Base-by-base conservation (phyloP, 768 basidiomycete genomes). In the Symmetrospora coprosmae region DNA sequence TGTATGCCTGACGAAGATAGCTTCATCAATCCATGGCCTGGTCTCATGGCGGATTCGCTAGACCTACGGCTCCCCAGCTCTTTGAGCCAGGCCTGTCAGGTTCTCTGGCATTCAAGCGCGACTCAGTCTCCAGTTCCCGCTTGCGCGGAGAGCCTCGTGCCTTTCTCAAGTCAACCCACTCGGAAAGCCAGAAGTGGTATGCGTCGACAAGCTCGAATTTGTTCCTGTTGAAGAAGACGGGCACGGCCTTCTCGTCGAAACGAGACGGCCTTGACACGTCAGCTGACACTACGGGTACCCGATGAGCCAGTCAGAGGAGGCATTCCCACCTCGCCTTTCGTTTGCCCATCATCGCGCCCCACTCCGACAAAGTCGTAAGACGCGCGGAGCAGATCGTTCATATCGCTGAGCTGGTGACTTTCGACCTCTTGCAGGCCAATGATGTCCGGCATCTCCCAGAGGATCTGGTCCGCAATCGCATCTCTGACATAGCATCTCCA, bases 21-120 rank as follows among this genome's bases (percentile, higher is more conserved):
- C n/a, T n/a, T n/a, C n/a, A n/a, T n/a, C n/a, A n/a, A n/a, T n/a
- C n/a, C n/a, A n/a, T n/a, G n/a, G n/a, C n/a, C n/a, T n/a, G n/a
- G n/a, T n/a, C n/a, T n/a, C n/a, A n/a, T n/a, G n/a, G n/a, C n/a
- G n/a, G n/a, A n/a, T n/a, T n/a, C n/a, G n/a, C n/a, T n/a, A 67
- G 63, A 48, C 66, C 64, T 38, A 70, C 73, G 0, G 72, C 71
- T 65, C 73, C 73, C 73, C 73, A 74, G 2, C 68, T 68, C 58
- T 50, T 65, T 2, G 71, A 71, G 2, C 72, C 72, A 17, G 71
- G 69, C 3, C 63, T 41, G 23, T 68, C 55, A 0, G 72, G 72
- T 0, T 67, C 69, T 21, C 55, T 58, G 37, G 30, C 16, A 37
- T 23, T 17, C 21, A 49, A 49, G 48, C 9, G 31, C n/a, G 52